These are phyloP conservation scores for Hsuehochloa calcarea DNA, from an alignment of 176 grass and related monocot species.

Conservation along the genomic window DNA sequence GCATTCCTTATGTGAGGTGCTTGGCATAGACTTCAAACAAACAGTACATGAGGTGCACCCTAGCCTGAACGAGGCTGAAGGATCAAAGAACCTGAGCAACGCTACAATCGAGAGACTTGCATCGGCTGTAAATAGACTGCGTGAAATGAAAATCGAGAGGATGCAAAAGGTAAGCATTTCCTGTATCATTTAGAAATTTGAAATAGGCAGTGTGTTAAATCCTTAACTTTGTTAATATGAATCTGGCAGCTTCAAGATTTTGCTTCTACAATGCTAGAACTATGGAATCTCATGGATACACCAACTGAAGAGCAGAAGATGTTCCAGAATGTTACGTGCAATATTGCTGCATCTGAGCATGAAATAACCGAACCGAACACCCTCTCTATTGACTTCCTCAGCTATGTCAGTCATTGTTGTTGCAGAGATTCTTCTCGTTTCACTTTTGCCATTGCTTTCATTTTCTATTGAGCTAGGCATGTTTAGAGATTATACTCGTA, in stretches of 20 bases:
- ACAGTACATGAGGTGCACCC: constrained; percentile 69
- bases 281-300: constrained; percentile 95
- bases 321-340: constrained; percentile 79
- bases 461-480: neutral
- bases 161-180: constrained; percentile 72
- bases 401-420: constrained; percentile 48
- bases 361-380: constrained; percentile 76
- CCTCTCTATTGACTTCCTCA: constrained; percentile 68
- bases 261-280: constrained; percentile 73
- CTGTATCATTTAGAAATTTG: neutral
- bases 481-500: constrained; percentile 16
- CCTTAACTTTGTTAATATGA: constrained; percentile 14
- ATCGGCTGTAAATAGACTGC: constrained; percentile 50
- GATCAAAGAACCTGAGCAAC: constrained; percentile 77
- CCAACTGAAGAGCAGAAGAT: constrained; percentile 82
- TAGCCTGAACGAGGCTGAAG: constrained; percentile 66
- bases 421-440: constrained; percentile 13
- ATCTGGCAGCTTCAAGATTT: constrained; percentile 75
- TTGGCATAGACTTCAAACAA: constrained; percentile 74
- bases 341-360: constrained; percentile 72
- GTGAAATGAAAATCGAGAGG: constrained; percentile 70
- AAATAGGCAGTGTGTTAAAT: neutral
- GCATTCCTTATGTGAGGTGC: constrained; percentile 70
- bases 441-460: neutral
- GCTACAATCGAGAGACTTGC: constrained; percentile 58